These are phyloP conservation scores for Lepidium sativum DNA, from an alignment of 345 rosid species.

Conservation along the genomic window DNA sequence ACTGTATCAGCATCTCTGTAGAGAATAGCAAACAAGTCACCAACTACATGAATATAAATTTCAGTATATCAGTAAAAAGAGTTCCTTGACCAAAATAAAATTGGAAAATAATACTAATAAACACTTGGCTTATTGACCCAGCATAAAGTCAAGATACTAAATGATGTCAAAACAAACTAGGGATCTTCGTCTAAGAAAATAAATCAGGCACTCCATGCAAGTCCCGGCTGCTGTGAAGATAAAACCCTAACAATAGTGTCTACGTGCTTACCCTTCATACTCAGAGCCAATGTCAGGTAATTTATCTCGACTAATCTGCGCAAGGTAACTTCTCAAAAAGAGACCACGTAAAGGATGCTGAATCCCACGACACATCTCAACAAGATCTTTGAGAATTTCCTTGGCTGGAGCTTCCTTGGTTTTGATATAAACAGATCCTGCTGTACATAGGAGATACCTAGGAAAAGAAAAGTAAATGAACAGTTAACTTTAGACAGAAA, in stretches of 20 bases:
- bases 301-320: conserved; percentile 93
- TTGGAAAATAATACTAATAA: neutral
- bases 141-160: neutral
- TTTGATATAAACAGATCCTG: conserved; percentile 91
- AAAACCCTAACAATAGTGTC: neutral
- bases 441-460: conserved; percentile 96
- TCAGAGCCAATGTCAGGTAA: conserved; percentile 94
- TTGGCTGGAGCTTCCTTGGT: conserved; percentile 98
- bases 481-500: neutral
- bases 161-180: neutral
- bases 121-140: neutral
- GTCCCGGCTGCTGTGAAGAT: neutral
- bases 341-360: conserved; percentile 99
- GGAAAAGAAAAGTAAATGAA: neutral
- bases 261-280: conserved; percentile 83
- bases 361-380: conserved; percentile 99
- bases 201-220: neutral
- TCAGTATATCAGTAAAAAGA: neutral
- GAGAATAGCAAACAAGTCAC: conserved; percentile 1
- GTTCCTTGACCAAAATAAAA: neutral
- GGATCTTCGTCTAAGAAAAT: neutral
- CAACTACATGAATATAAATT: conserved; percentile 5
- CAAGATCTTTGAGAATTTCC: conserved; percentile 97
- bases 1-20: conserved; percentile 95
- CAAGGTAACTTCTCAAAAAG: conserved; percentile 93